Evolutionary conservation across 1,139 yeast species (phyloP).

Genomic region (Suhomyces yuchorum): DNA sequence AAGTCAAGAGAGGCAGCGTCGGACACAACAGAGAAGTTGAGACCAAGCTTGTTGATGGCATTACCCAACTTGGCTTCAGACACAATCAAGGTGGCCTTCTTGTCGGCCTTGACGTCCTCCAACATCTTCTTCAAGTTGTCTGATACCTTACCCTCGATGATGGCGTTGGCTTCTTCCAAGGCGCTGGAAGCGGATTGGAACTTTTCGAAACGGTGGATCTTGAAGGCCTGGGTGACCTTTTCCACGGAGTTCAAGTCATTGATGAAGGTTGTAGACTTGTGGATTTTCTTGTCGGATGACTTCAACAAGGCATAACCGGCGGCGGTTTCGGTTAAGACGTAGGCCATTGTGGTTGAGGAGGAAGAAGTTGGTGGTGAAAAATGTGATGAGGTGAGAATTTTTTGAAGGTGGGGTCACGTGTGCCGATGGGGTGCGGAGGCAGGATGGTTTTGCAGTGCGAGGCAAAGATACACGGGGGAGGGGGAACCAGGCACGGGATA

Average conservation of each 20-base stretch:
- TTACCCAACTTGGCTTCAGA: slow-evolving; percentile 96
- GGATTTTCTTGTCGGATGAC: slow-evolving; percentile 96
- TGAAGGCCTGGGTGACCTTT: slow-evolving; percentile 77
- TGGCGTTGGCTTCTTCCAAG: slow-evolving; percentile 89
- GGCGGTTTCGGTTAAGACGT: slow-evolving; percentile 94
- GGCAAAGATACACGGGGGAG: too few species aligned
- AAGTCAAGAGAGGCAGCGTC: slow-evolving; percentile 95
- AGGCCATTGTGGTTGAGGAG: slow-evolving; percentile 60
- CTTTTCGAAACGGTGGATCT: slow-evolving; percentile 93
- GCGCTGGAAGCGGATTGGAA: slow-evolving; percentile 95
- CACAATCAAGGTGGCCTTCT: slow-evolving; percentile 87
- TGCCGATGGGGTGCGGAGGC: background rate
- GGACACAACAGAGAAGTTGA: slow-evolving; percentile 84
- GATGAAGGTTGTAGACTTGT: slow-evolving; percentile 75
- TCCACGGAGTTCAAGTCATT: slow-evolving; percentile 83
- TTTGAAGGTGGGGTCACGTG: slow-evolving; percentile 13
- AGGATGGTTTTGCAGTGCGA: too few species aligned
- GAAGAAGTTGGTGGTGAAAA: slow-evolving; percentile 15
- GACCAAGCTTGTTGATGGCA: slow-evolving; percentile 90
- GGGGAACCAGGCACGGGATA: background rate
- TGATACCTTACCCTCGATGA: slow-evolving; percentile 92
- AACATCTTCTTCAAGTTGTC: slow-evolving; percentile 76
- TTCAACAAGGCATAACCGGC: slow-evolving; percentile 98
- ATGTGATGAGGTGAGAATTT: slow-evolving; percentile 28
- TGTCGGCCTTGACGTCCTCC: slow-evolving; percentile 81